Conservation (phyloP, 2,329 filamentous ascomycete species). For the Pseudogymnoascus sp. region DNA sequence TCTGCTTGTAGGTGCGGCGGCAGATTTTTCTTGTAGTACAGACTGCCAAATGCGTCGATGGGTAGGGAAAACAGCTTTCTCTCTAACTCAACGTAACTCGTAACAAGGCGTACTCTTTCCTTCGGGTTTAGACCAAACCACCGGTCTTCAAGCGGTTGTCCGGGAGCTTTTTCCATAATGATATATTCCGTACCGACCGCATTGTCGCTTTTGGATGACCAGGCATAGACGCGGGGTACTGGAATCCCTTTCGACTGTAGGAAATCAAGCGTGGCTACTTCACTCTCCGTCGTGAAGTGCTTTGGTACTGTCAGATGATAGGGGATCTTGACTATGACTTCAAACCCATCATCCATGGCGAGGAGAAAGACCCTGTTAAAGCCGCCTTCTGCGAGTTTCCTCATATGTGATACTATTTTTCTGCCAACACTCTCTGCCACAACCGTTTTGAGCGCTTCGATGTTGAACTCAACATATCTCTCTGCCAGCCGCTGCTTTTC, state of each 20-base stretch:
- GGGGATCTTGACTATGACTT: conserved; percentile 14
- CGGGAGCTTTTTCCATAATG: conserved; percentile 32
- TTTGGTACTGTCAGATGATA: conserved; percentile 12
- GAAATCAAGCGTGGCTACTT: conserved; percentile 18
- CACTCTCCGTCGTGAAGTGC: conserved; percentile 15
- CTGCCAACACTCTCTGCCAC: conserved; percentile 12
- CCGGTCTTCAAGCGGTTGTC: conserved; percentile 26
- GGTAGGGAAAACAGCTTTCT: conserved; percentile 11
- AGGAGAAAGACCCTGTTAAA: conserved; percentile 15
- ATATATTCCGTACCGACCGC: conserved; percentile 32
- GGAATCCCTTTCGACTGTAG: conserved; percentile 31
- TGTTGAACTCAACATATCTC: conserved; percentile 11
- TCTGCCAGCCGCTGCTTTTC: conserved; percentile 12
- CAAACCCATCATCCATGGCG: conserved; percentile 12
- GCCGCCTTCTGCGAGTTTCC: conserved; percentile 23
- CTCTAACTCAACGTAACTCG: conserved; percentile 10
- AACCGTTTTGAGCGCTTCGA: conserved; percentile 11
- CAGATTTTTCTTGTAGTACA: conserved; percentile 14
- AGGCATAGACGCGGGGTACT: conserved; percentile 37
- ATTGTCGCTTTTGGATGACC: conserved; percentile 31
- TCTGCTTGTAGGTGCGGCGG: not conserved
- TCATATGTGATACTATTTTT: not conserved
- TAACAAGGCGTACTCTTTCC: conserved; percentile 11
- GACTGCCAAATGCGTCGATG: conserved; percentile 12
- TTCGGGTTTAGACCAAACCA: conserved; percentile 14